Evolutionary conservation across 257 asterid genomes (phyloP).

Genomic region (Solanum phureja): DNA sequence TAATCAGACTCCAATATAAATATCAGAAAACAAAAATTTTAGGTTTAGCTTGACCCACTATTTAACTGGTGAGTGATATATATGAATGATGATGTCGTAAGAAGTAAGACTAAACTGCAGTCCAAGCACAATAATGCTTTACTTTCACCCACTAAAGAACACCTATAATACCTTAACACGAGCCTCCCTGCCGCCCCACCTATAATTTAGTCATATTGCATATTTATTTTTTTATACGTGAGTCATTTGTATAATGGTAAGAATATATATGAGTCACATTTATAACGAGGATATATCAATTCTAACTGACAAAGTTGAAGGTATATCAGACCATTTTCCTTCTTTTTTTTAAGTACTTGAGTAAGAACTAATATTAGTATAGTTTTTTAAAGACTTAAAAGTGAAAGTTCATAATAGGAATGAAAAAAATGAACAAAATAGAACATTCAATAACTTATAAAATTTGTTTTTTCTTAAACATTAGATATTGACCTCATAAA

Average conservation of each 20-base stretch:
- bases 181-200: background rate
- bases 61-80: background rate
- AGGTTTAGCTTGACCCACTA: background rate
- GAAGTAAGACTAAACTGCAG: background rate
- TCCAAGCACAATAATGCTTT: background rate
- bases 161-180: background rate
- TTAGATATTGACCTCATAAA: background rate
- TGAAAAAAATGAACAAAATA: background rate
- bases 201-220: background rate
- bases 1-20: rapidly evolving
- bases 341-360: background rate
- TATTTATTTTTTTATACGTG: background rate
- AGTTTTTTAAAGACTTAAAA: background rate
- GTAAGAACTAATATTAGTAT: background rate
- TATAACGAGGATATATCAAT: too few relatives aligned
- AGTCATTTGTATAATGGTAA: too few relatives aligned
- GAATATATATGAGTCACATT: too few relatives aligned
- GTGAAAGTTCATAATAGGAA: background rate
- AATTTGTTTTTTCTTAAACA: background rate
- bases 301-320: too few relatives aligned
- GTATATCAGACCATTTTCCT: too few relatives aligned
- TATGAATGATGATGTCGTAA: background rate
- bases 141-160: background rate
- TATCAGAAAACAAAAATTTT: rapidly evolving
- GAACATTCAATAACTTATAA: background rate